Evolutionary conservation across 129 eudicot genomes (phyloP), one percentile per base, ranked within the genome.

Genomic region (Mikania micrantha): DNA sequence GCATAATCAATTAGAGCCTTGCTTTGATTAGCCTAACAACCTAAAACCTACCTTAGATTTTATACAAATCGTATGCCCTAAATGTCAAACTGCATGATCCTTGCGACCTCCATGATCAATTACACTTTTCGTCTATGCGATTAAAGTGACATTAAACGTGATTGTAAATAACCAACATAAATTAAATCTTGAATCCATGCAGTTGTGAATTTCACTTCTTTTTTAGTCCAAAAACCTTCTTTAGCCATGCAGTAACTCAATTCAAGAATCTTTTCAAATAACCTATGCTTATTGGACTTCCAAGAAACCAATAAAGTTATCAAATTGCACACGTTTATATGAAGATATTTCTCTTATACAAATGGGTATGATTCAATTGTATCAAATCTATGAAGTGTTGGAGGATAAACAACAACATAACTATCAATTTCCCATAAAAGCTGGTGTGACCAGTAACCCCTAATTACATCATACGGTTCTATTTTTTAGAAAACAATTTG

Each of bases 141-240:
- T 40, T 92, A 89, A 9, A 84, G 69, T 9, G 91, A 67, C 91
- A 88, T 82, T 57, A 91, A 60, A 20, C 94, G 85, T 69, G 97
- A 96, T 69, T 91, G 97, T 67, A 85, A 81, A 73, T 88, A 91
- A 20, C 96, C 88, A 21, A 91, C 94, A 53, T 88, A 85, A 52
- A 88, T 72, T 81, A 91, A 77, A 83, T 91, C 97, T 65, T 91
- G 97, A 81, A 91, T 88, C 97, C 97, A 91, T 9, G 97, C 96
- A 65, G 90, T 96, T 0, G 96, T 91, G 45, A 91, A 85, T 41
- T 83, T 84, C 63, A 91, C 83, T 69, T 91, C 97, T 57, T 80
- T 88, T 70, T 88, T 96, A 0, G 81, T 79, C 96, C 97, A 91
- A 83, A 91, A 85, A 5, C 96, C 88, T 84, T 92, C 96, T 69